These are phyloP conservation scores for Aspergillus indologenus DNA, from an alignment of 495 filamentous ascomycete species.

Conservation along the genomic window DNA sequence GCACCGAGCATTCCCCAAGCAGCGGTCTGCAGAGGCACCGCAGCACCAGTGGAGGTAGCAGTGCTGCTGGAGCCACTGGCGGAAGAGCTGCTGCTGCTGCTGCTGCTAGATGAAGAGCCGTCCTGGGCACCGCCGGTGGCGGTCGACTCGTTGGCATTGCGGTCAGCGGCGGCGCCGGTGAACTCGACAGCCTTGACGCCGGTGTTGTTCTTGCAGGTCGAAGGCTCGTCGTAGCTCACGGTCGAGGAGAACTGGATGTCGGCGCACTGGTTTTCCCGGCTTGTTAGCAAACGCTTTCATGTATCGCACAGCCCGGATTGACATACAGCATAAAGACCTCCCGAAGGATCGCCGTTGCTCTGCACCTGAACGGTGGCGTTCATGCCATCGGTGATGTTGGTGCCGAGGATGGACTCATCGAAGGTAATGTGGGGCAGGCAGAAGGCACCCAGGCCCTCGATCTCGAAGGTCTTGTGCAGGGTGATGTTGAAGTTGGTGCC, in stretches of 20 bases:
- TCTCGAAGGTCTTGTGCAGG: constrained; percentile 45
- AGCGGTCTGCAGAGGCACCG: constrained; percentile 30
- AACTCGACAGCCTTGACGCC: constrained; percentile 38
- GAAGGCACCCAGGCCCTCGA: constrained; percentile 54
- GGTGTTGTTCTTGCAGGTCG: constrained; percentile 51
- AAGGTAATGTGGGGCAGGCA: constrained; percentile 50
- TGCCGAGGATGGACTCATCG: constrained; percentile 31
- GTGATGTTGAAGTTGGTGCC: constrained; percentile 53
- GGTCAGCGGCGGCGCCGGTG: constrained; percentile 29
- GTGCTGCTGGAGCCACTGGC: constrained; percentile 13
- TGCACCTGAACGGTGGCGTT: constrained; percentile 66
- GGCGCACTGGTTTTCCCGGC: constrained; percentile 46
- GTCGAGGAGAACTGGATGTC: constrained; percentile 55
- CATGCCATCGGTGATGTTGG: constrained; percentile 43
- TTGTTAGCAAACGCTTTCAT: background rate
- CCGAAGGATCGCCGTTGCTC: constrained; percentile 48
- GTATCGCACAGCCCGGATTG: background rate
- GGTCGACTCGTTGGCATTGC: constrained; percentile 39
- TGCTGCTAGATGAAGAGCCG: constrained; percentile 11
- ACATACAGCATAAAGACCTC: constrained; percentile 55
- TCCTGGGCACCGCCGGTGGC: constrained; percentile 26
- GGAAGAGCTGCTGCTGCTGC: constrained; percentile 3
- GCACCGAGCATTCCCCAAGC: constrained; percentile 35
- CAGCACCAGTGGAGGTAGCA: constrained; percentile 27
- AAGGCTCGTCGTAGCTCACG: constrained; percentile 28